Conservation (phyloP, 352 stramenopile species). For the Globisporangium lucens region DNA sequence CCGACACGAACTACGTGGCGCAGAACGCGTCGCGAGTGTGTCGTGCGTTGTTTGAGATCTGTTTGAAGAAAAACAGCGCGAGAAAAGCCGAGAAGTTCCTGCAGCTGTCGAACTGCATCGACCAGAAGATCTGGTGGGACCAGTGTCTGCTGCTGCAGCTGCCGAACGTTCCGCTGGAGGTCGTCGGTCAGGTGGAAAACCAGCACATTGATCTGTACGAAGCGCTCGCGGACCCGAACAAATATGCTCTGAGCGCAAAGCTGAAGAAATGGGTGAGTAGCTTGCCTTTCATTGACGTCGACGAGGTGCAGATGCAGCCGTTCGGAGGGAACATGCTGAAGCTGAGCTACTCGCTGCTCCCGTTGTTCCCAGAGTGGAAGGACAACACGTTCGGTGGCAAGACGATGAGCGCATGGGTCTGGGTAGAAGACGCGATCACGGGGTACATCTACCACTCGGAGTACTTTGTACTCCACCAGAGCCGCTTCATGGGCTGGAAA, state of each 20-base stretch:
- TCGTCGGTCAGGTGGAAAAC: constrained; percentile 84
- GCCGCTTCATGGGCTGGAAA: constrained; percentile 63
- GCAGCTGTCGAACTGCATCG: constrained; percentile 95
- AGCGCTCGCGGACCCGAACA: constrained; percentile 34
- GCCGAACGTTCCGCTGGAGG: constrained; percentile 82
- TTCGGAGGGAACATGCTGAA: constrained; percentile 95
- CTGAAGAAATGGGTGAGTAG: constrained; percentile 64
- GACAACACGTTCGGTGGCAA: constrained; percentile 56
- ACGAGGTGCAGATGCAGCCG: constrained; percentile 87
- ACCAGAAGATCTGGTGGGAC: constrained; percentile 97
- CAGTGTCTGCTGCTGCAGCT: constrained; percentile 94
- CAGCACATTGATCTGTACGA: constrained; percentile 72
- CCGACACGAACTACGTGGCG: constrained; percentile 99
- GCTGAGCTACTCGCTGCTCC: constrained; percentile 78
- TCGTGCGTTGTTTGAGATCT: constrained; percentile 99
- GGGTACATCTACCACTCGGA: constrained; percentile 95
- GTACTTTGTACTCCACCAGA: constrained; percentile 85
- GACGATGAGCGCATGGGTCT: constrained; percentile 93
- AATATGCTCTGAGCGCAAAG: constrained; percentile 46
- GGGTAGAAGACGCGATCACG: constrained; percentile 95
- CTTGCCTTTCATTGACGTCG: constrained; percentile 67
- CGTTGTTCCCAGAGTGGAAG: constrained; percentile 73
- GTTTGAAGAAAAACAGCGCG: constrained; percentile 87
- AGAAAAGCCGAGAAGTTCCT: constrained; percentile 92
- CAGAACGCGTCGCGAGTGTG: constrained; percentile 98